Evolutionary conservation across 169 alveolate species (phyloP).

Genomic region (Plasmodium fragile): DNA sequence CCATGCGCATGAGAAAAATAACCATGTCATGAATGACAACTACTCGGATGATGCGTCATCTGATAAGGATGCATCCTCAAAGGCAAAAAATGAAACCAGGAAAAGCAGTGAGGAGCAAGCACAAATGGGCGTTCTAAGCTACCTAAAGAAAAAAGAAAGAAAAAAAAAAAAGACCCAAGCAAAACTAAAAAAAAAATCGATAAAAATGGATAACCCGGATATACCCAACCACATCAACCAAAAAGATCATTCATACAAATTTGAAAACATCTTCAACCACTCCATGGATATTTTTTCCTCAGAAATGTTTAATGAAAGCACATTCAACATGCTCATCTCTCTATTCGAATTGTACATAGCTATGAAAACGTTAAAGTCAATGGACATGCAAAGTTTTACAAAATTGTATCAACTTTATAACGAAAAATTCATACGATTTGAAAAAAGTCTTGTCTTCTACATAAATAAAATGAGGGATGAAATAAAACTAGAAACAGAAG

Average conservation of each 20-base stretch:
- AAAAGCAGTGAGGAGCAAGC: conserved; percentile 8
- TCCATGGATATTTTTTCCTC: conserved; percentile 61
- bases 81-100: background rate
- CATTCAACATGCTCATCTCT: conserved; percentile 45
- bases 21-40: background rate
- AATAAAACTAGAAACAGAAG: conserved; percentile 62
- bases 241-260: background rate
- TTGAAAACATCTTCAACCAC: conserved; percentile 13
- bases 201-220: conserved; percentile 14
- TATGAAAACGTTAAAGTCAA: conserved; percentile 37
- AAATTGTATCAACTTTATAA: conserved; percentile 58
- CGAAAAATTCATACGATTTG: conserved; percentile 44
- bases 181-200: background rate
- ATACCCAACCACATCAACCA: conserved; percentile 8
- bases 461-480: conserved; percentile 61
- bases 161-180: conserved; percentile 16
- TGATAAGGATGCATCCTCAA: conserved; percentile 11
- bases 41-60: background rate
- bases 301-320: conserved; percentile 71
- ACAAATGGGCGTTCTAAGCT: conserved; percentile 10
- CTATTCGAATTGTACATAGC: conserved; percentile 70
- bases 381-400: conserved; percentile 24
- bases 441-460: conserved; percentile 27
- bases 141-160: conserved; percentile 2
- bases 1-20: background rate